phyloP scores from a whole-genome alignment of 169 alveolate species.

The Theileria annulata region DNA sequence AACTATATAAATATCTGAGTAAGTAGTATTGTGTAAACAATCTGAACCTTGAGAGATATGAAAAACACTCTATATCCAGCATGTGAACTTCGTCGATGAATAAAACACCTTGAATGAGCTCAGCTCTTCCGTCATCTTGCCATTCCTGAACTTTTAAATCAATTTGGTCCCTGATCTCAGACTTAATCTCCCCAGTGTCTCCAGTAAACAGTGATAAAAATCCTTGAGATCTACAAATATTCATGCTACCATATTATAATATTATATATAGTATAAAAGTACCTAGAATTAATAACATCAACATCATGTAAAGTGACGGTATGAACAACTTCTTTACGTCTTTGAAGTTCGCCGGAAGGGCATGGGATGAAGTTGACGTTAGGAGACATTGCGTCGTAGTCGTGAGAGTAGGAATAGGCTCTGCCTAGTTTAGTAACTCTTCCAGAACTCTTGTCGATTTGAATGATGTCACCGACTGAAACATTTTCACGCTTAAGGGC shows the following conservation, averaged over 20 bases:
- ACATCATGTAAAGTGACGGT: conserved; percentile 98
- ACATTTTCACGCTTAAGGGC: conserved; percentile 80
- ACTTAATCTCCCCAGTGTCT: conserved; percentile 98
- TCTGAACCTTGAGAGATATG: conserved; percentile 87
- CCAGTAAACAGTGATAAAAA: conserved; percentile 98
- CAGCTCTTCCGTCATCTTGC: conserved; percentile 96
- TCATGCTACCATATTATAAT: conserved; percentile 87
- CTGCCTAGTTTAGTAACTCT: conserved; percentile 95
- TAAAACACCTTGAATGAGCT: conserved; percentile 82
- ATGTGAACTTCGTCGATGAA: conserved; percentile 99
- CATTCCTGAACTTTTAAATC: conserved; percentile 98
- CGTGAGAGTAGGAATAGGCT: conserved; percentile 93
- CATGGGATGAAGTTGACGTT: conserved; percentile 88
- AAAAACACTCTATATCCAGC: conserved; percentile 99
- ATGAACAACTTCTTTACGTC: conserved; percentile 97
- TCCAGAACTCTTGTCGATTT: conserved; percentile 96
- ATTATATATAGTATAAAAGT: conserved; percentile 95
- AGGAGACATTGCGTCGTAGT: conserved; percentile 98
- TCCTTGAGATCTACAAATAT: conserved; percentile 89
- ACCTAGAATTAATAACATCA: conserved; percentile 96
- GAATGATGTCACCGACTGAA: conserved; percentile 93
- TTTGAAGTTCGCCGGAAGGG: conserved; percentile 99
- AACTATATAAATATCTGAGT: background rate
- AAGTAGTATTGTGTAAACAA: background rate
- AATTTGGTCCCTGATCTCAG: conserved; percentile 96